Percentiles rank a stretch among this genome's conserved stretches.
phyloP scores from a whole-genome alignment of 768 basidiomycete species.

The Pholiota molesta region DNA sequence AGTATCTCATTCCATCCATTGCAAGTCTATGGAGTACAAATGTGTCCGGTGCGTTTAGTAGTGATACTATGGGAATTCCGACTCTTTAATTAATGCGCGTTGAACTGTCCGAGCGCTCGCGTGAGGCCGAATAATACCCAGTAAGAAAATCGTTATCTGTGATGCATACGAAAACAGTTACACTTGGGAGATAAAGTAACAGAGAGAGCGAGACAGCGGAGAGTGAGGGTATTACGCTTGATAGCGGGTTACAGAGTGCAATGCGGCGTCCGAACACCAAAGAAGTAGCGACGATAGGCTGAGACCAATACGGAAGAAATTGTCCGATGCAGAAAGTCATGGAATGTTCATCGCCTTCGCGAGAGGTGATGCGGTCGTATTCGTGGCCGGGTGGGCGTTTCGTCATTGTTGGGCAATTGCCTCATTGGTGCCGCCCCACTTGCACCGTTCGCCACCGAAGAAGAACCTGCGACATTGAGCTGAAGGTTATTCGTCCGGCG shows the following conservation, averaged over 20 bases:
- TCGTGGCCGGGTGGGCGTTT: slow-evolving; percentile 29
- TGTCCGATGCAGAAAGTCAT: neutral
- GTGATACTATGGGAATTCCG: neutral
- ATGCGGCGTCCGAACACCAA: neutral
- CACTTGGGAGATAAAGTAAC: slow-evolving; percentile 2
- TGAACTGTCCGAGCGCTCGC: neutral
- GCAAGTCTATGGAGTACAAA: neutral
- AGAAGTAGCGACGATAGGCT: neutral
- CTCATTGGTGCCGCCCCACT: slow-evolving; percentile 8
- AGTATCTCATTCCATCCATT: too few relatives aligned
- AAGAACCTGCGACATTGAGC: slow-evolving; percentile 5
- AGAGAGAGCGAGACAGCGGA: slow-evolving; percentile 14
- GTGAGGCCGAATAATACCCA: neutral
- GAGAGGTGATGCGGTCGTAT: slow-evolving; percentile 15
- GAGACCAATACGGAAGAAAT: slow-evolving; percentile 3
- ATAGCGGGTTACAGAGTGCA: slow-evolving; percentile 12
- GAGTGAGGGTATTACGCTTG: slow-evolving; percentile 8
- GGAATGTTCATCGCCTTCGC: slow-evolving; percentile 21
- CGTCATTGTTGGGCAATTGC: slow-evolving; percentile 23
- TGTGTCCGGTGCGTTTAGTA: neutral
- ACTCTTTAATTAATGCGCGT: neutral
- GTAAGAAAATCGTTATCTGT: neutral
- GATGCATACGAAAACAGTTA: slow-evolving; percentile 8
- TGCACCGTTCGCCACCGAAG: slow-evolving; percentile 11
- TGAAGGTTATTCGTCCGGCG: slow-evolving; percentile 12